Base-by-base conservation (phyloP, 78 protist genomes). In the Chrysochromulina parva region DNA sequence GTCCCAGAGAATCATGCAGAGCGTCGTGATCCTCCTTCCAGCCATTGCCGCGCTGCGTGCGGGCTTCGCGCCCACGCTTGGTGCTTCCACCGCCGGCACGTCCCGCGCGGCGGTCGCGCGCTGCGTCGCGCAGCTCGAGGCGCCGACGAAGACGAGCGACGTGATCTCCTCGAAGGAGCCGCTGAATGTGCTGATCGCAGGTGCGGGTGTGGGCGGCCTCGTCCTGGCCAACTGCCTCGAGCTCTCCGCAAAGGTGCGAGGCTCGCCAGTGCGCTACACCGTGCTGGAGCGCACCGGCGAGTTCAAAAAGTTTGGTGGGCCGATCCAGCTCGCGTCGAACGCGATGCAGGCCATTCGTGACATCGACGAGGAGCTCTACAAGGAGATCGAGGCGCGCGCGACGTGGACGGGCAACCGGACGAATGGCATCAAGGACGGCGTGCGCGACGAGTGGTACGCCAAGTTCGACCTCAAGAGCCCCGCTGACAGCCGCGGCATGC, bases 241-340 rank as follows among this genome's bases (percentile, higher is more conserved):
- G 14, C 1, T 17, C 11, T 0, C 9, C 14, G 81, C 28, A 1
- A 20, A 66, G 28, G 38, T 38, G 38, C 73, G 50, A 1, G 55
- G 55, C 13, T 26, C 57, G 60, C 85, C 60, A 1, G 60, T 76
- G 38, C 10, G 2, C 10, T 10, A 9, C 60, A 48, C 60, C 5
- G 85, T 76, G 24, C 55, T 76, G 38, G 85, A 76, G 85, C 85
- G 85, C 85, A 52, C 59, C 13, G 1, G 24, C 60, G 85, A 76
- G 38, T 76, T 76, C 59, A 76, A 76, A 52, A 7, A 1, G 60
- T 76, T 76, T 22, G 85, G 85, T 3, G 85, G 85, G 13, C 85
- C 85, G 47, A 76, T 76, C 85, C 85, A 76, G 85, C 85, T 76
- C 59, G 85, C 85, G 85, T 52, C 60, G 13, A 76, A 76, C 85